These are phyloP conservation scores for Picea glauca DNA, from an alignment of 75 land plant genomes.

Conservation along the genomic window DNA sequence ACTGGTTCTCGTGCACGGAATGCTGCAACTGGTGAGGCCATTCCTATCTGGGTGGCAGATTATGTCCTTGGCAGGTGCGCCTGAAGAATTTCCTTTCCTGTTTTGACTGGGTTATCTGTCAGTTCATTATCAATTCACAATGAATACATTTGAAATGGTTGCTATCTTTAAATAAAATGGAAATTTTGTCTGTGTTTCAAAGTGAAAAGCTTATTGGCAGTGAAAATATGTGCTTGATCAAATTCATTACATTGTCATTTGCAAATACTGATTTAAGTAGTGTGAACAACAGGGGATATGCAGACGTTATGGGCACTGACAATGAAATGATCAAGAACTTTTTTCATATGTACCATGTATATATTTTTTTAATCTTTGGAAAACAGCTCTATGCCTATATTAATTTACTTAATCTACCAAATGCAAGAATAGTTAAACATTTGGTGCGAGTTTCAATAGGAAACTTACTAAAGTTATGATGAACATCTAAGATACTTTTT, in stretches of 20 bases:
- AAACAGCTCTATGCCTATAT: not conserved
- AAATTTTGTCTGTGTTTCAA: not conserved
- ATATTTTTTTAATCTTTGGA: not conserved
- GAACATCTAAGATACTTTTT: not conserved
- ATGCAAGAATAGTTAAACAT: no score
- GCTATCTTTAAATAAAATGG: not conserved
- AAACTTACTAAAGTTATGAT: slow-evolving; percentile 1
- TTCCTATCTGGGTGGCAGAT: slow-evolving; percentile 97
- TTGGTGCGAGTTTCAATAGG: not conserved
- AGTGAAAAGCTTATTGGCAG: not conserved
- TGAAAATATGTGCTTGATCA: not conserved
- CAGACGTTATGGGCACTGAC: not conserved
- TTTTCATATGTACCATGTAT: not conserved
- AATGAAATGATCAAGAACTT: not conserved
- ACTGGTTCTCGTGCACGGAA: slow-evolving; percentile 82
- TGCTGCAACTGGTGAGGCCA: slow-evolving; percentile 71
- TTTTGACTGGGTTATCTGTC: not conserved
- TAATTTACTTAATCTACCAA: no score
- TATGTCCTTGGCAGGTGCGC: slow-evolving; percentile 91
- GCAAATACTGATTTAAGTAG: not conserved
- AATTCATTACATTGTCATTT: not conserved
- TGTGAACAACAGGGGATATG: not conserved
- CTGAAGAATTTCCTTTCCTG: not conserved
- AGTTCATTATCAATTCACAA: not conserved
- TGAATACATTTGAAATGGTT: not conserved